A percentile compares a stretch with the other conserved stretches of the same genome.
Evolutionary conservation across 2,329 filamentous ascomycete genomes (phyloP).

Genomic region (Pseudogymnoascus sp.): DNA sequence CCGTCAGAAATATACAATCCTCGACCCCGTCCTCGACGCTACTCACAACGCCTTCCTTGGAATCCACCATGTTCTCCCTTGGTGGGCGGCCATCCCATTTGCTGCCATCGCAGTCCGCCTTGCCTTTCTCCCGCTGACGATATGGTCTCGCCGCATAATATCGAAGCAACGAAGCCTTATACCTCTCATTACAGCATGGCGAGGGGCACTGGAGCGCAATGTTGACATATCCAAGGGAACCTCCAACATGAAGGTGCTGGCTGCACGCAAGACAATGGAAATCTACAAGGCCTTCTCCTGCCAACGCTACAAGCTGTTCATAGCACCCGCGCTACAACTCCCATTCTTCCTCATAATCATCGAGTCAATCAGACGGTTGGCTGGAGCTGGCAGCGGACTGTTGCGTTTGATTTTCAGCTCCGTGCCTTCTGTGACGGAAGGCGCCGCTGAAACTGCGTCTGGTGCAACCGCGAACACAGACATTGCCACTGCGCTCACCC

Average conservation of each 20-base stretch:
- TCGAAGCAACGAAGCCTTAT: constrained; percentile 37
- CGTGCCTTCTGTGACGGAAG: background rate
- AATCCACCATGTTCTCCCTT: constrained; percentile 48
- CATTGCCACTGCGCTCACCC: constrained; percentile 22
- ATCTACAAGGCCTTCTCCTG: constrained; percentile 34
- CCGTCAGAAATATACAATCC: background rate
- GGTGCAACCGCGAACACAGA: constrained; percentile 14
- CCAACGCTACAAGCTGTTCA: constrained; percentile 29
- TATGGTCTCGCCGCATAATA: constrained; percentile 36
- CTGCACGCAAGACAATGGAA: constrained; percentile 21
- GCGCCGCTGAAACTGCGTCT: background rate
- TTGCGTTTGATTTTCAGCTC: constrained; percentile 31
- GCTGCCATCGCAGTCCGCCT: constrained; percentile 46
- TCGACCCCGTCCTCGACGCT: constrained; percentile 38
- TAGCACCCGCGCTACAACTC: constrained; percentile 34
- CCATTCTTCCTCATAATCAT: constrained; percentile 42
- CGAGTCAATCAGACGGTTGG: constrained; percentile 43
- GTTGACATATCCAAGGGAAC: constrained; percentile 24
- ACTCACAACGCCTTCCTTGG: constrained; percentile 42
- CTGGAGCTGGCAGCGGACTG: constrained; percentile 37
- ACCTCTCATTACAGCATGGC: constrained; percentile 38
- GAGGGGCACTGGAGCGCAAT: constrained; percentile 18
- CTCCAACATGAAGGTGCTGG: constrained; percentile 19
- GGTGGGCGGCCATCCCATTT: constrained; percentile 49
- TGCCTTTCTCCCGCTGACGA: constrained; percentile 40